These are phyloP conservation scores for Microcera coccophila DNA, from an alignment of 2,329 filamentous ascomycete genomes.

Conservation along the genomic window DNA sequence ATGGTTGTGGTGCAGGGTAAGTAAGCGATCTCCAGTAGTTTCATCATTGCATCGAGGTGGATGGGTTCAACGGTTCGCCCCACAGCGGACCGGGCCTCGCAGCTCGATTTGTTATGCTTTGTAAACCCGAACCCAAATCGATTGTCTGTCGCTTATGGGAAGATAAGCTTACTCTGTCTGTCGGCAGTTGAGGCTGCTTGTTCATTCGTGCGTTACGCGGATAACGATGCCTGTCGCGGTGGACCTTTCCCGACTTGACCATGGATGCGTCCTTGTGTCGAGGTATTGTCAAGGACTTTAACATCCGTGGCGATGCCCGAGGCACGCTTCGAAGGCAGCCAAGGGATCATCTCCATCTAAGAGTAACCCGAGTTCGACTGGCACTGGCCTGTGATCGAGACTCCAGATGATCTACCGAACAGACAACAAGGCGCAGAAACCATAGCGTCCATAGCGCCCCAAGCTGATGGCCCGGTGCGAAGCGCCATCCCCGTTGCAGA, in stretches of 20 bases:
- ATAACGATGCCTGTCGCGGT: no score
- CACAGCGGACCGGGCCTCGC: not conserved
- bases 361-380: no score
- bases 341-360: no score
- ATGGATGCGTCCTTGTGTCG: not conserved
- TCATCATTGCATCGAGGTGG: no score
- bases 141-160: no score
- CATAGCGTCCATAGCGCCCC: not conserved
- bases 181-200: not conserved
- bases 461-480: not conserved
- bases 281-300: not conserved
- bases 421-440: not conserved
- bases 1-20: no score
- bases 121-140: no score
- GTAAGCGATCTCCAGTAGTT: no score
- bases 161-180: not conserved
- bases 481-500: not conserved
- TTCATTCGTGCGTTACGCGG: not conserved
- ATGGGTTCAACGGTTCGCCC: not conserved
- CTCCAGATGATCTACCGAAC: not conserved
- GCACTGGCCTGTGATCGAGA: no score
- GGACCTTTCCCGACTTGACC: no score
- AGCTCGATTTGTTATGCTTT: not conserved
- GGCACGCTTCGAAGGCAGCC: not conserved
- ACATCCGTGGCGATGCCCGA: not conserved